Conservation (phyloP, 176 grass and related monocot genomes). For the Saccharum officinarum region DNA sequence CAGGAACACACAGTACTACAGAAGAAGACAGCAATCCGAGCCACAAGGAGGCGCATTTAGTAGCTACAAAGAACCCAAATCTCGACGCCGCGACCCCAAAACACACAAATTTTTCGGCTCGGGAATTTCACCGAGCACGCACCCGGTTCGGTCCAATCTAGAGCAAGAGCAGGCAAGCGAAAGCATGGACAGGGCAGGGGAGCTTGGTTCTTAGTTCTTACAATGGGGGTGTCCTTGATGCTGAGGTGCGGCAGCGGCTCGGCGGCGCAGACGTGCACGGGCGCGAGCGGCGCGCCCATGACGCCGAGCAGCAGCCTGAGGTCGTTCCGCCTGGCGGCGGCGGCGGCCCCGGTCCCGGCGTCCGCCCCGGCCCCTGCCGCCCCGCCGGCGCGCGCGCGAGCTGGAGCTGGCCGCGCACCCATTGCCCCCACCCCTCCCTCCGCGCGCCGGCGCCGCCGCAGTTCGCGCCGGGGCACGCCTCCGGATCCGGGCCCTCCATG, state of each 20-base stretch:
- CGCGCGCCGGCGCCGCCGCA: conserved; percentile 22
- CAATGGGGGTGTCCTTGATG: conserved; percentile 89
- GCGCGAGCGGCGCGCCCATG: conserved; percentile 81
- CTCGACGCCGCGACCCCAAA: neutral
- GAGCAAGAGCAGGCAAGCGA: neutral
- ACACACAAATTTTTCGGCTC: neutral
- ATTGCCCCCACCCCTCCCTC: conserved; percentile 63
- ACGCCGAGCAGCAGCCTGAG: conserved; percentile 76
- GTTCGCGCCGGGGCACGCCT: neutral
- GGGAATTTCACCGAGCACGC: neutral
- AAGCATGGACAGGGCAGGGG: neutral
- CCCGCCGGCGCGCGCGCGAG: conserved; percentile 43
- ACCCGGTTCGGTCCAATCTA: conserved; percentile 4
- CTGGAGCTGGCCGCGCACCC: conserved; percentile 70
- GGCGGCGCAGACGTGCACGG: conserved; percentile 68
- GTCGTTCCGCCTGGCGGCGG: conserved; percentile 51
- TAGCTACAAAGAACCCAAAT: conserved; percentile 28
- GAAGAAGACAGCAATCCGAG: neutral
- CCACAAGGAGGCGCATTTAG: neutral
- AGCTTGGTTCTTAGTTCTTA: conserved; percentile 28
- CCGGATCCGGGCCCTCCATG: conserved; percentile 83
- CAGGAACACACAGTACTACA: neutral
- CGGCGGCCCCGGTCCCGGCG: neutral
- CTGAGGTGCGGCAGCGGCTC: conserved; percentile 89
- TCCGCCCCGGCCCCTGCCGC: neutral